Percentiles rank a stretch among this genome's conserved stretches.
Conservation (phyloP, 768 basidiomycete species). For the Tylopilus vinaceipallidus region DNA sequence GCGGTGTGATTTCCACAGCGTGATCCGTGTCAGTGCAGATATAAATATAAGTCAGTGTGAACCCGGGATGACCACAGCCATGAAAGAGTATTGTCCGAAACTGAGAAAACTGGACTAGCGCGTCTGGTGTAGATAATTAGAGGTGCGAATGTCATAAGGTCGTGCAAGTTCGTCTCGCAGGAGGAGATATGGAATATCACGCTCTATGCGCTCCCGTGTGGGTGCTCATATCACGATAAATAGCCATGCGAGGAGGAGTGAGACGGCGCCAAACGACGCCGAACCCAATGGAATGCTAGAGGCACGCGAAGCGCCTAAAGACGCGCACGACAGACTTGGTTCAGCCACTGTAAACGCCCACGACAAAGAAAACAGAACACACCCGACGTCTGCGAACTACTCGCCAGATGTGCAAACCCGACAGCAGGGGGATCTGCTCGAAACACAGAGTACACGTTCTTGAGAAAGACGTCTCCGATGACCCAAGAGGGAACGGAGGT, state of each 20-base stretch:
- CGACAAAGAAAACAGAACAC: too few species aligned
- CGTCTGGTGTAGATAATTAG: too few species aligned
- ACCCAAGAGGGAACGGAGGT: slow-evolving; percentile 46
- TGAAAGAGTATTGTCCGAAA: too few species aligned
- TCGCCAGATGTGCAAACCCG: slow-evolving; percentile 21
- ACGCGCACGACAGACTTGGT: not conserved
- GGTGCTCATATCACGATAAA: not conserved
- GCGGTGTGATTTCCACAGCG: too few species aligned
- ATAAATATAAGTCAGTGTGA: too few species aligned
- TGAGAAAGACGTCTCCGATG: slow-evolving; percentile 69
- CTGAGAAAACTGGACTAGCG: too few species aligned
- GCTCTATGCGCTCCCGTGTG: too few species aligned
- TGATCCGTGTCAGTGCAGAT: too few species aligned
- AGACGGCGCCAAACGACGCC: not conserved
- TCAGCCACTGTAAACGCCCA: not conserved
- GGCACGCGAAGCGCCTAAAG: not conserved
- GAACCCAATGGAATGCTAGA: not conserved
- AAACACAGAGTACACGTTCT: slow-evolving; percentile 26
- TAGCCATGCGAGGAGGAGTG: not conserved
- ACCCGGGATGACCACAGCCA: too few species aligned
- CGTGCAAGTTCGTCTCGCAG: not conserved
- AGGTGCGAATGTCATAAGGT: not conserved
- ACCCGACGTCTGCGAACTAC: not conserved
- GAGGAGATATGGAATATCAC: too few species aligned
- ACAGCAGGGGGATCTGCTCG: slow-evolving; percentile 17